These are phyloP conservation scores for Neonectria punicea DNA, from an alignment of 2,329 filamentous ascomycete genomes.

Conservation along the genomic window DNA sequence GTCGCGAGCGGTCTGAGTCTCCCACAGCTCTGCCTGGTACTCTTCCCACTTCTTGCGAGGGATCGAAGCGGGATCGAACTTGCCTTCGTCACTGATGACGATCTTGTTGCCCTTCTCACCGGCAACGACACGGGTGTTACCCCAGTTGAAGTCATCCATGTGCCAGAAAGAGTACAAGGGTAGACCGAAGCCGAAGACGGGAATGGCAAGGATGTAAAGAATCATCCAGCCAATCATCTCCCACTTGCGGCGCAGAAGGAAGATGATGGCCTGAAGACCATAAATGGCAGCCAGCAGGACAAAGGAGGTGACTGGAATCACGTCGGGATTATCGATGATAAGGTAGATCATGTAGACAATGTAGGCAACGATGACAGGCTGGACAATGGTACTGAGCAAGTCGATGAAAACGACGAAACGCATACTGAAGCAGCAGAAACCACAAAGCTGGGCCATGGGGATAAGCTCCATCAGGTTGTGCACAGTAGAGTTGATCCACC, in stretches of 20 bases:
- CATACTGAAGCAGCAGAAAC: slow-evolving; percentile 99
- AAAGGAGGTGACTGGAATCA: slow-evolving; percentile 86
- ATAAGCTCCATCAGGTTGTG: slow-evolving; percentile 98
- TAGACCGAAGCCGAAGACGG: slow-evolving; percentile 89
- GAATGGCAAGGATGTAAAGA: slow-evolving; percentile 90
- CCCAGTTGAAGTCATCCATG: slow-evolving; percentile 99
- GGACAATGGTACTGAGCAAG: slow-evolving; percentile 88
- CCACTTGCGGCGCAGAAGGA: slow-evolving; percentile 96
- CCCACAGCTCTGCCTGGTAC: slow-evolving; percentile 98
- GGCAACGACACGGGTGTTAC: slow-evolving; percentile 96
- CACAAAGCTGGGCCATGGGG: slow-evolving; percentile 91
- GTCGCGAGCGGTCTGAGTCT: slow-evolving; percentile 84
- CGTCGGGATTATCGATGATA: slow-evolving; percentile 67
- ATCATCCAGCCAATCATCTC: slow-evolving; percentile 99
- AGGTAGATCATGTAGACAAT: slow-evolving; percentile 89
- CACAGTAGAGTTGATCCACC: slow-evolving; percentile 99
- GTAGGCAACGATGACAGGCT: slow-evolving; percentile 91
- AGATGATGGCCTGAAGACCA: slow-evolving; percentile 95
- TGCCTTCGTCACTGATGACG: slow-evolving; percentile 95
- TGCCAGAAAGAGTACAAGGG: slow-evolving; percentile 98
- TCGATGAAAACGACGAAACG: slow-evolving; percentile 97
- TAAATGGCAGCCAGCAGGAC: slow-evolving; percentile 95
- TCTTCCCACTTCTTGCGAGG: slow-evolving; percentile 99
- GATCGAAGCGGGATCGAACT: slow-evolving; percentile 92
- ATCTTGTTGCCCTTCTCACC: slow-evolving; percentile 94